phyloP scores from a whole-genome alignment of 352 stramenopile species.

The Phytophthora chlamydospora region DNA sequence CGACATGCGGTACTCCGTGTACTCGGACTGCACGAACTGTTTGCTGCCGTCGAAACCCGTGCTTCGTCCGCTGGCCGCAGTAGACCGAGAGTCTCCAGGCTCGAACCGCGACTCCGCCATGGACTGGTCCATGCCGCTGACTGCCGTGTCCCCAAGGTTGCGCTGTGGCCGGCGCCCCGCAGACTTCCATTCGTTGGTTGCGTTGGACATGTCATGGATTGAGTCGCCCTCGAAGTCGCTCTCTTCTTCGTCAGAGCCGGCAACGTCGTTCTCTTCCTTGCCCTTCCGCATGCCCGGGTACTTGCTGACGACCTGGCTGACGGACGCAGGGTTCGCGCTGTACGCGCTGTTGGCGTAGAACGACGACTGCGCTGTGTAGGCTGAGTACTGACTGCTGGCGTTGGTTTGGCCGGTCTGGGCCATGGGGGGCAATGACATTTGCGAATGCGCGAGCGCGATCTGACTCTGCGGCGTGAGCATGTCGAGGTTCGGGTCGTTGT shows the following conservation, averaged over 20 bases:
- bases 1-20: conserved; percentile 38
- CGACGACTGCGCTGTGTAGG: conserved; percentile 23
- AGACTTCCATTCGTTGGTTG: conserved; percentile 36
- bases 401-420: conserved; percentile 24
- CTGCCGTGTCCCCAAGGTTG: conserved; percentile 11
- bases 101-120: conserved; percentile 24
- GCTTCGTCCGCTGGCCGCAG: conserved; percentile 23
- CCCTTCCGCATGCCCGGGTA: conserved; percentile 34
- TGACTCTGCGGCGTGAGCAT: conserved; percentile 70
- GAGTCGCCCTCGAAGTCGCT: conserved; percentile 52
- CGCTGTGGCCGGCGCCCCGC: conserved; percentile 10
- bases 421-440: conserved; percentile 47
- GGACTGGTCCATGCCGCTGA: conserved; percentile 20
- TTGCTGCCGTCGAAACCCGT: conserved; percentile 19
- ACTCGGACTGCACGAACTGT: conserved; percentile 33
- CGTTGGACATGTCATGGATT: conserved; percentile 43
- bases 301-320: conserved; percentile 25
- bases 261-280: conserved; percentile 37
- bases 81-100: conserved; percentile 26
- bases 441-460: conserved; percentile 49
- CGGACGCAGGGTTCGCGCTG: conserved; percentile 20
- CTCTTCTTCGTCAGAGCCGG: conserved; percentile 41
- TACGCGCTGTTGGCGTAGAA: conserved; percentile 38
- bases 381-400: conserved; percentile 39
- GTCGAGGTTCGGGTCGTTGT: conserved; percentile 60